Percentiles rank a stretch among this genome's conserved stretches.
These are phyloP conservation scores for Decorospora gaudefroyi DNA, from an alignment of 2,329 filamentous ascomycete species.

Conservation along the genomic window DNA sequence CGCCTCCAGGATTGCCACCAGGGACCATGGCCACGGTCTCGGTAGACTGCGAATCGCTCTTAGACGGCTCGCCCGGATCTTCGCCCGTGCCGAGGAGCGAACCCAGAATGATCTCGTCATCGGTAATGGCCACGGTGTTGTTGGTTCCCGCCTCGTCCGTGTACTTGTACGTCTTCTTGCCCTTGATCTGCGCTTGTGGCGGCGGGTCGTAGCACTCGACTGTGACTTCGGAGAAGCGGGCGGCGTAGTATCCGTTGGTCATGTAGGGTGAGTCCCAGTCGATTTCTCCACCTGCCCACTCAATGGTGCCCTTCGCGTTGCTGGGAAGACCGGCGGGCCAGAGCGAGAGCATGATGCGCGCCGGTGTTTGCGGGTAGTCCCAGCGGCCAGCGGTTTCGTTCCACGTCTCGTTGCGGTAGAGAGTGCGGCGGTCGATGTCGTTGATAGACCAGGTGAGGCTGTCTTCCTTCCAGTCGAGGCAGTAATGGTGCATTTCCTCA, in stretches of 20 bases:
- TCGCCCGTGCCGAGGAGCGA: slow-evolving; percentile 81
- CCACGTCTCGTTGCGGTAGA: slow-evolving; percentile 80
- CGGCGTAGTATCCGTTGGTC: slow-evolving; percentile 87
- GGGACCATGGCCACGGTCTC: slow-evolving; percentile 57
- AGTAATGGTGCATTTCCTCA: slow-evolving; percentile 80
- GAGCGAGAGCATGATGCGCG: slow-evolving; percentile 89
- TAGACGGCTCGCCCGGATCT: slow-evolving; percentile 60
- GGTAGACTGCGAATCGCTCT: slow-evolving; percentile 32
- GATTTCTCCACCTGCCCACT: slow-evolving; percentile 89
- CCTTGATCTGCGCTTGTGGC: slow-evolving; percentile 64
- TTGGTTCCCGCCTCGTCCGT: slow-evolving; percentile 68
- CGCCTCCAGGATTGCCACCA: slow-evolving; percentile 59
- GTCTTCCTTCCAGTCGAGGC: slow-evolving; percentile 90
- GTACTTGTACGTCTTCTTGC: slow-evolving; percentile 74
- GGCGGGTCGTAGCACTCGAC: slow-evolving; percentile 89
- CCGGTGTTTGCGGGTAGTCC: slow-evolving; percentile 87
- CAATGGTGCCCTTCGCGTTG: slow-evolving; percentile 82
- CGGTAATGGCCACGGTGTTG: slow-evolving; percentile 71
- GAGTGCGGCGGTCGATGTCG: slow-evolving; percentile 72
- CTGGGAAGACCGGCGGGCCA: slow-evolving; percentile 86
- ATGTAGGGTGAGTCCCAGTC: slow-evolving; percentile 85
- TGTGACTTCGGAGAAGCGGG: slow-evolving; percentile 74
- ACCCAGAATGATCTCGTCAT: slow-evolving; percentile 74
- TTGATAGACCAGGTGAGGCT: slow-evolving; percentile 85
- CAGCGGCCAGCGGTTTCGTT: slow-evolving; percentile 81